Evolutionary conservation across 352 stramenopile species (phyloP), one percentile per base, ranked within the genome.

Genomic region (Pythium dissotocum): DNA sequence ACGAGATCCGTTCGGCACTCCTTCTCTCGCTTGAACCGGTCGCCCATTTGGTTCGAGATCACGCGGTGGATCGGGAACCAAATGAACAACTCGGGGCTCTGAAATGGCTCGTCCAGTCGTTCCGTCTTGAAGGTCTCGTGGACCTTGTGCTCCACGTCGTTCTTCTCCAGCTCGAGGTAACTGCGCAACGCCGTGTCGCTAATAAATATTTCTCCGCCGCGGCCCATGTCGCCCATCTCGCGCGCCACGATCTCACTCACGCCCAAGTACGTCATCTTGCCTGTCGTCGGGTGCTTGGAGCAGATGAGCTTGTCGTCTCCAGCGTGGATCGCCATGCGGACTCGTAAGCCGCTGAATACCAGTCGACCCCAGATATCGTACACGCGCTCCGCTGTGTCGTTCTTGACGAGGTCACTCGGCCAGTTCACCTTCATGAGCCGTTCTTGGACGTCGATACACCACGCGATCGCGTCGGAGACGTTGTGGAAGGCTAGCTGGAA

Each of bases 401-500:
- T 72, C 53, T 89, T 74, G 8, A 87, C 60, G 36, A 93, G 57
- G 5, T 70, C 65, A 5, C 69, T 57, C 0, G 86, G 84, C 86
- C 86, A 94, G 21, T 75, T 52, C 9, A 77, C 74, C 40, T 83
- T 80, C 28, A 93, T 60, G 28, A 94, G 71, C 67, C 84, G 83
- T 62, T 88, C 65, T 71, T 94, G 87, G 13, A 91, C 74, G 36
- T 74, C 77, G 32, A 92, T 61, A 54, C 82, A 91, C 69, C 73
- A 95, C 16, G 51, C 72, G 30, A 93, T 82, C 21, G 87, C 85
- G 53, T 92, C 83, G 13, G 72, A 71, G 35, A 93, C 74, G 18
- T 49, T 77, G 69, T 92, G 81, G 71, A 95, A 95, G 30, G 82
- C 85, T 21, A 95, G 69, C 66, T 95, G 82, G 64, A 95, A 95